phyloP scores from a whole-genome alignment of 2,329 filamentous ascomycete genomes.

The Alternaria atra region DNA sequence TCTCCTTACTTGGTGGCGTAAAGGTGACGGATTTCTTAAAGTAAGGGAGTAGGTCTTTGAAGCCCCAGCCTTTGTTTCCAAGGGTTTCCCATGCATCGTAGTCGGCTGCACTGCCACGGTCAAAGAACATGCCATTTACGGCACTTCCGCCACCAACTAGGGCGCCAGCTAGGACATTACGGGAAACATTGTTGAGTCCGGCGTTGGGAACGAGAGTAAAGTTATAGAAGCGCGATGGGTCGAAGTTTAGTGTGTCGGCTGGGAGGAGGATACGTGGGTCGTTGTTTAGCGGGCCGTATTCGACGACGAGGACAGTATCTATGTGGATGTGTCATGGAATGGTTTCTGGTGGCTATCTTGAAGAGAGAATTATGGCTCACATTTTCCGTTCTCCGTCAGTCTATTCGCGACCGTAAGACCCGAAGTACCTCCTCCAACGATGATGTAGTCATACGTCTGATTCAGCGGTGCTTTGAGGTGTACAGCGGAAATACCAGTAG shows the following conservation, averaged over 20 bases:
- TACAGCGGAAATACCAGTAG: neutral
- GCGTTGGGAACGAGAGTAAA: conserved; percentile 17
- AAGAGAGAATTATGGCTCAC: neutral
- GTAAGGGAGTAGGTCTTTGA: conserved; percentile 24
- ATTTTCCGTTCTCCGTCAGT: conserved; percentile 24
- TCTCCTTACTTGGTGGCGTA: neutral
- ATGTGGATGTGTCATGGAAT: neutral
- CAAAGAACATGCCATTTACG: conserved; percentile 47
- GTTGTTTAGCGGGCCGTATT: conserved; percentile 21
- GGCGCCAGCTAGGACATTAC: conserved; percentile 22
- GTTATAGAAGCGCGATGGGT: conserved; percentile 18
- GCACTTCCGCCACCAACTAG: conserved; percentile 43
- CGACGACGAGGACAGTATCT: conserved; percentile 26
- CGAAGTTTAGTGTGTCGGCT: conserved; percentile 8
- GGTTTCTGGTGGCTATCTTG: neutral
- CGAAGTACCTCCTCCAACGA: conserved; percentile 32
- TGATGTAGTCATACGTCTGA: conserved; percentile 31
- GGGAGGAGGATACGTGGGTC: conserved; percentile 14
- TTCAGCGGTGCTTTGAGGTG: conserved; percentile 1
- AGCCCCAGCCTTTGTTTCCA: conserved; percentile 60
- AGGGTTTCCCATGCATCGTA: conserved; percentile 64
- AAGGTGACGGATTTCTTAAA: conserved; percentile 29
- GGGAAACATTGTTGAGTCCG: conserved; percentile 19
- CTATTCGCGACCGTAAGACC: conserved; percentile 32
- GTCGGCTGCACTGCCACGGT: conserved; percentile 38